Evolutionary conservation across 106 monocot species (phyloP).

Genomic region (Gastrodia elata): DNA sequence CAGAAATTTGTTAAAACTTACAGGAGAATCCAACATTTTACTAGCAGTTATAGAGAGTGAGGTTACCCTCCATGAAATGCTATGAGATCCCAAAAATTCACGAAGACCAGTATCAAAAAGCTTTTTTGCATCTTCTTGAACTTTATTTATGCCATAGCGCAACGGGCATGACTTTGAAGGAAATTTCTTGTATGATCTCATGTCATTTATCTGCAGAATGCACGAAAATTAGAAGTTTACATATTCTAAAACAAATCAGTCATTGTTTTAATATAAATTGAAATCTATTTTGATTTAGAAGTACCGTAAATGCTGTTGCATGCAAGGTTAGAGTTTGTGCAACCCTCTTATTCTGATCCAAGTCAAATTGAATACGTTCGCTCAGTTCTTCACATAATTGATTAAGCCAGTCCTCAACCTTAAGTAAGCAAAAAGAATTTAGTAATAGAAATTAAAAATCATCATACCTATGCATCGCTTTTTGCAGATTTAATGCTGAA

Average conservation of each 20-base stretch:
- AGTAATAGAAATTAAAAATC: background rate
- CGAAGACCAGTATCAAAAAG: constrained; percentile 73
- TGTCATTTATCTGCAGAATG: constrained; percentile 38
- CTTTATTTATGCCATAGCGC: constrained; percentile 73
- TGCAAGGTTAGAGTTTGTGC: constrained; percentile 82
- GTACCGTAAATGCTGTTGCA: constrained; percentile 72
- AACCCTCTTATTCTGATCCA: constrained; percentile 71
- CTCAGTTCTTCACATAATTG: constrained; percentile 89
- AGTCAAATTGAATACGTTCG: constrained; percentile 78
- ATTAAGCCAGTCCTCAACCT: constrained; percentile 89
- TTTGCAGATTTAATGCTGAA: background rate
- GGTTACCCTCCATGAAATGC: constrained; percentile 58
- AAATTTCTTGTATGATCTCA: constrained; percentile 56
- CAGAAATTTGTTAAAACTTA: constrained; percentile 32
- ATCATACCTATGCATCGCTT: background rate
- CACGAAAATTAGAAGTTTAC: background rate
- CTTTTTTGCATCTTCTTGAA: constrained; percentile 90
- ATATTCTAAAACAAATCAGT: background rate
- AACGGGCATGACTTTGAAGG: constrained; percentile 91
- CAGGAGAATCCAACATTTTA: constrained; percentile 84
- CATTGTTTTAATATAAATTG: background rate
- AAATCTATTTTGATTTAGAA: background rate
- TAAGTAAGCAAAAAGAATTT: constrained; percentile 2
- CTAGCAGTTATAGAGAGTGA: constrained; percentile 85
- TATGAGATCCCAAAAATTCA: constrained; percentile 60